Conservation (phyloP, 1,284 basidiomycete genomes). For the Clitocybe nebularis region DNA sequence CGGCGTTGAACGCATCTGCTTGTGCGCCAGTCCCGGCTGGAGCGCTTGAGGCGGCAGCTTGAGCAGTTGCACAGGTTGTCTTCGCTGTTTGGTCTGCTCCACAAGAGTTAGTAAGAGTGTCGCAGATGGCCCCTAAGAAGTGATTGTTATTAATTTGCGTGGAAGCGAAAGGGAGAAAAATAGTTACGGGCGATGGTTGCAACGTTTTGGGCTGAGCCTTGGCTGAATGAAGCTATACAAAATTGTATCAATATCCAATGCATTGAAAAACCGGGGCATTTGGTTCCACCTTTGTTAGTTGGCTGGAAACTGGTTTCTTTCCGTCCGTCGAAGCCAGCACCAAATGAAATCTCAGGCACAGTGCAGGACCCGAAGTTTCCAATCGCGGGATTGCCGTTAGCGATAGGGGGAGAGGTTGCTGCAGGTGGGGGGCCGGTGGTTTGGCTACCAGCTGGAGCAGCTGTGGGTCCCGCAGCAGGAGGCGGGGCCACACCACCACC, state of each 20-base stretch:
- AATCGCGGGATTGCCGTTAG: conserved; percentile 19
- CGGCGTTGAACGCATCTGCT: conserved; percentile 58
- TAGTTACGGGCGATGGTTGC: conserved; percentile 43
- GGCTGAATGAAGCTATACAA: conserved; percentile 40
- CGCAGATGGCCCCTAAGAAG: conserved; percentile 45
- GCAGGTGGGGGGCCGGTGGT: conserved; percentile 7
- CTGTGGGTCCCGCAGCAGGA: conserved; percentile 13
- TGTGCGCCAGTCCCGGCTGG: conserved; percentile 45
- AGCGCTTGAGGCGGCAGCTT: conserved; percentile 37
- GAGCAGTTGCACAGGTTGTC: conserved; percentile 41
- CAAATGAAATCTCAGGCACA: conserved; percentile 51
- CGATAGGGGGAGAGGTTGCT: conserved; percentile 16
- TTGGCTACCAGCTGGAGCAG: conserved; percentile 7
- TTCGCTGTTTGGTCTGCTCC: conserved; percentile 48
- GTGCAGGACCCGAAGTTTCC: conserved; percentile 47
- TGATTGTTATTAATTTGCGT: too few relatives aligned
- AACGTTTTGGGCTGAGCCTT: conserved; percentile 50
- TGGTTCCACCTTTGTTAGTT: conserved; percentile 38
- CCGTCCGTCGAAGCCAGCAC: conserved; percentile 44
- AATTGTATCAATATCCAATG: too few relatives aligned
- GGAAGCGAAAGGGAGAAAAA: conserved; percentile 1
- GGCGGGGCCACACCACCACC: conserved; percentile 7
- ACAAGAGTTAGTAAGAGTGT: conserved; percentile 48
- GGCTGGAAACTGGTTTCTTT: conserved; percentile 55
- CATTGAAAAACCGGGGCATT: too few relatives aligned